phyloP scores from a whole-genome alignment of 2,329 filamentous ascomycete species.

The Fusarium tuaranense region DNA sequence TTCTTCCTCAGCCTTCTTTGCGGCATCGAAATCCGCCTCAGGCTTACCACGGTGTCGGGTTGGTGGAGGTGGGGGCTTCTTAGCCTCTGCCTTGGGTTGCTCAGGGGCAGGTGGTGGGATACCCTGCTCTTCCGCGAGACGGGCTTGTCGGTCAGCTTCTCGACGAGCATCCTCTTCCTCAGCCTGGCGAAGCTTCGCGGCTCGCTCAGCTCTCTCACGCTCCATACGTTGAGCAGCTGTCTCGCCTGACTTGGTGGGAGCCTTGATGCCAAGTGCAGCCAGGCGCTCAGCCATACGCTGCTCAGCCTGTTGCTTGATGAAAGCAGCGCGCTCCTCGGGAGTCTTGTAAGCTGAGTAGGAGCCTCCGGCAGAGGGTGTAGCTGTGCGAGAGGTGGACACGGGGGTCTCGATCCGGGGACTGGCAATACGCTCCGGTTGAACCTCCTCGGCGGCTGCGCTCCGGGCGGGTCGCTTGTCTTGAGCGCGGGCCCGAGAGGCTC shows the following conservation, averaged over 20 bases:
- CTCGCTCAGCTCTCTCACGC: conserved; percentile 87
- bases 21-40: conserved; percentile 68
- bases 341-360: conserved; percentile 89
- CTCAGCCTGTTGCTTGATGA: conserved; percentile 97
- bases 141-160: conserved; percentile 86
- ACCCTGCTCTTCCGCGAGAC: conserved; percentile 82
- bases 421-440: conserved; percentile 52
- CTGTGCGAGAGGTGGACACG: conserved; percentile 64
- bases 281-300: conserved; percentile 96
- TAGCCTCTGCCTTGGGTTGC: conserved; percentile 59
- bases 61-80: conserved; percentile 83
- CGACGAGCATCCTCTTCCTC: conserved; percentile 94
- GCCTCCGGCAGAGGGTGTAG: conserved; percentile 63
- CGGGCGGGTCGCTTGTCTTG: conserved; percentile 67
- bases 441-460: conserved; percentile 56
- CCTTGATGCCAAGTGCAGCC: conserved; percentile 91
- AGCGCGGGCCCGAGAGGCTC: conserved; percentile 75
- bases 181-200: conserved; percentile 87
- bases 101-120: conserved; percentile 68
- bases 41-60: conserved; percentile 75
- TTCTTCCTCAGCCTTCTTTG: conserved; percentile 68
- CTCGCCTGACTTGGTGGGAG: conserved; percentile 83
- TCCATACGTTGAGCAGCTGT: conserved; percentile 86
- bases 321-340: conserved; percentile 92
- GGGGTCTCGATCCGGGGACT: conserved; percentile 66